These are phyloP conservation scores for Fomitiporia mediterranea DNA, from an alignment of 1,284 basidiomycete genomes.

Conservation along the genomic window DNA sequence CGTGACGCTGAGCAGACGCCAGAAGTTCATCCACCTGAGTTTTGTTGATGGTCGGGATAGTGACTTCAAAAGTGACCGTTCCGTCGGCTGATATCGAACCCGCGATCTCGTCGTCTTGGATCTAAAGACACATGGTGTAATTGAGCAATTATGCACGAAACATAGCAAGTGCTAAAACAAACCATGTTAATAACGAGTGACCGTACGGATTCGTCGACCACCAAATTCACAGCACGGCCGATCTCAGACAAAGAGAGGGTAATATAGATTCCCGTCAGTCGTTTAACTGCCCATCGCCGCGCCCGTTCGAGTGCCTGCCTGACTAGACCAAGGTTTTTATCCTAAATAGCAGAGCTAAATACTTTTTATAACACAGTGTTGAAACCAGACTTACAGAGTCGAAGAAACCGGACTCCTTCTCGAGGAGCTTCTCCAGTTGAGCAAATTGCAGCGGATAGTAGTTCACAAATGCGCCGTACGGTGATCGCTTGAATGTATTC, in stretches of 20 bases:
- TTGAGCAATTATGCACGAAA: neutral
- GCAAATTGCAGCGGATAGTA: conserved; percentile 53
- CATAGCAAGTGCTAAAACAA: conserved; percentile 23
- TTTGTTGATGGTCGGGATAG: conserved; percentile 55
- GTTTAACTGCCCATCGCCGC: conserved; percentile 70
- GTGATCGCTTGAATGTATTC: conserved; percentile 56
- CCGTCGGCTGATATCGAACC: conserved; percentile 60
- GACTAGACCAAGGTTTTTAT: conserved; percentile 67
- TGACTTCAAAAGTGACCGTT: conserved; percentile 69
- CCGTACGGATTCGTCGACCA: conserved; percentile 50
- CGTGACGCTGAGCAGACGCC: conserved; percentile 53
- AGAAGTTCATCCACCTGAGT: conserved; percentile 64
- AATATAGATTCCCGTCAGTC: conserved; percentile 73
- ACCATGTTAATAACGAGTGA: conserved; percentile 69
- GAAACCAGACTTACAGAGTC: conserved; percentile 36
- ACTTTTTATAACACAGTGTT: conserved; percentile 18
- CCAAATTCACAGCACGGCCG: conserved; percentile 53
- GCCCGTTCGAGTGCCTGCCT: conserved; percentile 59
- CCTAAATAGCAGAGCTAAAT: conserved; percentile 35
- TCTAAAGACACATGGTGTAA: conserved; percentile 37
- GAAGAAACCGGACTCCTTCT: conserved; percentile 53
- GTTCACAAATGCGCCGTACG: conserved; percentile 56
- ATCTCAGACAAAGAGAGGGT: conserved; percentile 70
- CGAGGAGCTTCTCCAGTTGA: conserved; percentile 39
- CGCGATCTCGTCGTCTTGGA: conserved; percentile 62